Evolutionary conservation across 2,329 filamentous ascomycete genomes (phyloP), one percentile per base, ranked within the genome.

Genomic region (Alternaria viburni): DNA sequence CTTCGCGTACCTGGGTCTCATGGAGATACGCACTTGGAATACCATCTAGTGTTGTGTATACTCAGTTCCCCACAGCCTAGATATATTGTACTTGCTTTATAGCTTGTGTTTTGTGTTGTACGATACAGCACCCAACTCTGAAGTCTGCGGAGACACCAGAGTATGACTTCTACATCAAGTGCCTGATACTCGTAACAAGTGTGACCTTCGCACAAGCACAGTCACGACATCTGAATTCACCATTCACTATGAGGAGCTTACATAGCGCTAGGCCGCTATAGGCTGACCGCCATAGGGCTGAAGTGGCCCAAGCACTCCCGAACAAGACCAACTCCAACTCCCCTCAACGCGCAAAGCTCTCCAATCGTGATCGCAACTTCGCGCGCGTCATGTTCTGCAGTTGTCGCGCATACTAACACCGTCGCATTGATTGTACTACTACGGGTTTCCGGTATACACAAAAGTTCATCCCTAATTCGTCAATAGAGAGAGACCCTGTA

Each of bases 281-380:
- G 61, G 61, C 61, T 63, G 61, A 63, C 61, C 61, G 61, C 57
- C 61, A 52, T 46, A 63, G 57, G 60, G 60, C 60, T 62, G 60
- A 47, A 32, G 60, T 63, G 61, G 61, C 32, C 59, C 59, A 62
- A 62, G 62, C 59, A 65, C 62, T 59, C 59, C 62, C 54, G 59
- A 62, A 57, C 59, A 62, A 62, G 59, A 54, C 46, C 59, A 65
- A 62, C 59, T 62, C 25, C 56, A 17, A 47, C 56, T 64, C 46
- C 54, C 54, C 49, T 57, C 62, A 50, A 45, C 55, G 55, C 62
- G 50, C 19, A 15, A 49, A 45, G 45, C 45, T 52, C 26, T 47
- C 28, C 62, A 62, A 56, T 56, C 51, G 47, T 15, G 19, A 46
- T 51, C 36, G 44, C 51, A 58, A 60, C 57, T 28, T 54, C 62